A percentile compares a stretch with the other conserved stretches of the same genome.
Conservation (phyloP, 805 yeast species). For the Kazachstania psychrophila region DNA sequence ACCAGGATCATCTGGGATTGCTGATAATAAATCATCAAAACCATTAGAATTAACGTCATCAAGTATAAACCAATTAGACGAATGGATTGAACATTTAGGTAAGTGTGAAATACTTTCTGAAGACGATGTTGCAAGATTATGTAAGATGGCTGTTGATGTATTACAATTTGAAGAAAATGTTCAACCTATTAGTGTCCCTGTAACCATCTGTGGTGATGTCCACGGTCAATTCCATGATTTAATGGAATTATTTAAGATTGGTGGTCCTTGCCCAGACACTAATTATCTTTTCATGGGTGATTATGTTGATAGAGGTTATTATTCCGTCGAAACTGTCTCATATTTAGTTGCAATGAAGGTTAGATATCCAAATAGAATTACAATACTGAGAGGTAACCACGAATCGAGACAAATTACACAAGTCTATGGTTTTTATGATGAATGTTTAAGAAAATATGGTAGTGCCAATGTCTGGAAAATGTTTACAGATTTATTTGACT, state of each 20-base stretch:
- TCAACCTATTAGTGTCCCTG: slow-evolving; percentile 92
- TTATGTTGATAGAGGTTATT: slow-evolving; percentile 75
- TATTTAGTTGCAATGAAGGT: slow-evolving; percentile 86
- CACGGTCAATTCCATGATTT: slow-evolving; percentile 95
- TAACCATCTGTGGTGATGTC: slow-evolving; percentile 94
- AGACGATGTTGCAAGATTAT: slow-evolving; percentile 66
- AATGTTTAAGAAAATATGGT: slow-evolving; percentile 88
- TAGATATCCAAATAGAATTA: slow-evolving; percentile 82
- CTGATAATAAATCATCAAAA: slow-evolving; percentile 32
- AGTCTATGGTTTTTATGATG: slow-evolving; percentile 93
- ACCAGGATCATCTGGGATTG: slow-evolving; percentile 32
- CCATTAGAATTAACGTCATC: slow-evolving; percentile 35
- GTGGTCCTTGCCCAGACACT: slow-evolving; percentile 89
- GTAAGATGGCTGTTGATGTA: slow-evolving; percentile 87
- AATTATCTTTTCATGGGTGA: slow-evolving; percentile 87
- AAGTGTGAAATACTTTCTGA: slow-evolving; percentile 77
- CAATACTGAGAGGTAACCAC: slow-evolving; percentile 89
- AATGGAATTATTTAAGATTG: slow-evolving; percentile 86
- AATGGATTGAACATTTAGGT: slow-evolving; percentile 74
- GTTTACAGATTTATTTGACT: slow-evolving; percentile 86
- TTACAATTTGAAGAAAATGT: slow-evolving; percentile 88
- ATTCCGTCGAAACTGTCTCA: slow-evolving; percentile 86
- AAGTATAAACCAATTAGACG: slow-evolving; percentile 63
- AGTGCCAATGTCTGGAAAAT: slow-evolving; percentile 88
- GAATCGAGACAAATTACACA: slow-evolving; percentile 94